phyloP scores from a whole-genome alignment of 805 yeast species.

The Saccharomycopsis javanensis region DNA sequence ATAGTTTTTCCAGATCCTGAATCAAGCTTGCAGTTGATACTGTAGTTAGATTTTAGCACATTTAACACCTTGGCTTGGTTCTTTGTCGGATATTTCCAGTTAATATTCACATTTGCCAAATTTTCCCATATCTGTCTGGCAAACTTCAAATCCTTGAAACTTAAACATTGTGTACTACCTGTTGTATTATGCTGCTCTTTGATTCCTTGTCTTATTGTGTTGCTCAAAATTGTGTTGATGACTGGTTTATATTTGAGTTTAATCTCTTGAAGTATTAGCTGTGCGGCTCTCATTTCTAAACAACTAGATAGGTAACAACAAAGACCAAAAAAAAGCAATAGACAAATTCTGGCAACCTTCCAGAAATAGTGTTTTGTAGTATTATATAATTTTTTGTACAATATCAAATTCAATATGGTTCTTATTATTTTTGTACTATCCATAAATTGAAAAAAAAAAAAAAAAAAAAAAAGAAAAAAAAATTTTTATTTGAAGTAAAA shows the following conservation, averaged over 20 bases:
- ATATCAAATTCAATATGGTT: too few species aligned
- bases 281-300: neutral
- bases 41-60: neutral
- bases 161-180: neutral
- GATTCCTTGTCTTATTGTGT: neutral
- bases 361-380: too few species aligned
- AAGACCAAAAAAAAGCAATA: too few species aligned
- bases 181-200: too few species aligned
- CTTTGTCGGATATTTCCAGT: slow-evolving; percentile 6
- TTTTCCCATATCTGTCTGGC: neutral
- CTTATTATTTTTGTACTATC: too few species aligned
- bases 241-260: neutral
- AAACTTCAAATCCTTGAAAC: neutral
- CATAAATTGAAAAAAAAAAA: too few species aligned
- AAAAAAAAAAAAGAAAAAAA: too few species aligned
- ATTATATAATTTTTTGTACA: too few species aligned
- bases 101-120: neutral
- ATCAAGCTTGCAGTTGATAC: neutral
- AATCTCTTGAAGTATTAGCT: neutral
- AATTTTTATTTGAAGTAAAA: too few species aligned
- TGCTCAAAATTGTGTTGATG: neutral
- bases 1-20: slow-evolving; percentile 7
- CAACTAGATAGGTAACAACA: neutral
- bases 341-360: too few species aligned
- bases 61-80: slow-evolving; percentile 3